Evolutionary conservation across 1,284 basidiomycete genomes (phyloP), one percentile per base, ranked within the genome.

Genomic region (Ceratobasidium sp.): DNA sequence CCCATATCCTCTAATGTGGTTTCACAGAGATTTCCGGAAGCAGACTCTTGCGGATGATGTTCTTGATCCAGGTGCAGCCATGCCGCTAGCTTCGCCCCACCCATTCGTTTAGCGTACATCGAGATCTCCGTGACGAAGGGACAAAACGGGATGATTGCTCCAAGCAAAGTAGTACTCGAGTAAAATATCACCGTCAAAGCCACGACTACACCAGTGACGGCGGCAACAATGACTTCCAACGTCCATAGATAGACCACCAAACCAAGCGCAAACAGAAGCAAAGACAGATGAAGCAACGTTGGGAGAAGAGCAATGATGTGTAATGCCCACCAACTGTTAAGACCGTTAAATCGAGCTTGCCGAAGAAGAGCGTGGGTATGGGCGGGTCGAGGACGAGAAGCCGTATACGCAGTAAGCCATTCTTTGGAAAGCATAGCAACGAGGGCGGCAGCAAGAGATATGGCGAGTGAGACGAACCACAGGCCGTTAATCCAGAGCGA

Each of bases 391-490:
- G 53, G 66, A 15, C 53, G 66, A 47, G 66, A 71, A 15, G 66
- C 33, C 29, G 54, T 71, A 33, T 75, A 75, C 29, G 56, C 65
- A 2, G 53, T 71, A 27, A 75, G 64, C 74, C 74, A 75, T 71
- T 75, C 64, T 56, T 75, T 75, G 41, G 65, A 65, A 17, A 75
- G 45, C 65, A 75, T 71, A 7, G 51, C 47, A 47, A 75, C 29
- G 14, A 75, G 54, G n/a, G 74, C 64, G 17, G 65, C 41, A 14
- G 56, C 45, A 11, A 75, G 54, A 41, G 65, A 69, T 14, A 75
- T 31, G 2, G 47, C 45, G 19, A 75, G 66, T 15, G 74, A 57
- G 27, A 47, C 66, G 41, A 69, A 75, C 74, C 74, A 75, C 8
- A 75, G 66, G 2, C 74, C 56, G 31, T 75, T 75, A 17, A 75